A percentile compares a stretch with the other conserved stretches of the same genome.
Evolutionary conservation across 192 early-diverging fungal genomes (phyloP).

Genomic region (Glomus cerebriforme): DNA sequence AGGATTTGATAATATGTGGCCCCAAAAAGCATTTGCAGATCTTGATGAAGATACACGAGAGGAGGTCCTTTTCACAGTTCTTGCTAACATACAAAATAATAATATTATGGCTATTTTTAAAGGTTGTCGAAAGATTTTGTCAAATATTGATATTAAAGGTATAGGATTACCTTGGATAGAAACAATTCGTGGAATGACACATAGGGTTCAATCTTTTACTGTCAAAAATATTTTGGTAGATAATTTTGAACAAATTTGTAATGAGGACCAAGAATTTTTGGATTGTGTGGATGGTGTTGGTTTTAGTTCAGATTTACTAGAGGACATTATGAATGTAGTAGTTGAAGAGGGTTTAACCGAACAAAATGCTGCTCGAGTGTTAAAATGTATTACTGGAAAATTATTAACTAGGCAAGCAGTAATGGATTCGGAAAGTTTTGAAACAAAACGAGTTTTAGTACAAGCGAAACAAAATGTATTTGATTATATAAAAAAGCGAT

Average conservation of each 20-base stretch:
- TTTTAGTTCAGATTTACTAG: conserved; percentile 28
- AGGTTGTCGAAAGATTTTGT: conserved; percentile 23
- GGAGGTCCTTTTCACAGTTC: conserved; percentile 22
- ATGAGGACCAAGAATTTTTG: conserved; percentile 28
- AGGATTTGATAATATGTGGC: conserved; percentile 33
- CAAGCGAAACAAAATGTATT: conserved; percentile 28
- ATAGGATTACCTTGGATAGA: conserved; percentile 33
- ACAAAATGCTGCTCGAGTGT: conserved; percentile 7
- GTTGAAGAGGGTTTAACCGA: conserved; percentile 29
- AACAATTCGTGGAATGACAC: conserved; percentile 9
- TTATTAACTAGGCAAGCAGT: conserved; percentile 29
- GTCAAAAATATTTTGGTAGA: conserved; percentile 20
- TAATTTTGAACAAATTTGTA: conserved; percentile 28
- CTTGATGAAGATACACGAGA: conserved; percentile 28
- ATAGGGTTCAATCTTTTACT: conserved; percentile 7
- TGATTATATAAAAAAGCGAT: conserved; percentile 30
- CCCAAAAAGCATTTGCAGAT: conserved; percentile 29
- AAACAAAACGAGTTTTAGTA: conserved; percentile 15
- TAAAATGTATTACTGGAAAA: conserved; percentile 24
- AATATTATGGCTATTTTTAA: conserved; percentile 17
- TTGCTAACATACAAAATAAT: conserved; percentile 26
- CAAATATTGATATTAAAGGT: conserved; percentile 25
- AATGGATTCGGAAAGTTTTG: conserved; percentile 17
- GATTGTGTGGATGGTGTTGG: conserved; percentile 34
- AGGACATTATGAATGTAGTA: conserved; percentile 30